Evolutionary conservation across 345 rosid genomes (phyloP).

Genomic region (Murraya koenigii): DNA sequence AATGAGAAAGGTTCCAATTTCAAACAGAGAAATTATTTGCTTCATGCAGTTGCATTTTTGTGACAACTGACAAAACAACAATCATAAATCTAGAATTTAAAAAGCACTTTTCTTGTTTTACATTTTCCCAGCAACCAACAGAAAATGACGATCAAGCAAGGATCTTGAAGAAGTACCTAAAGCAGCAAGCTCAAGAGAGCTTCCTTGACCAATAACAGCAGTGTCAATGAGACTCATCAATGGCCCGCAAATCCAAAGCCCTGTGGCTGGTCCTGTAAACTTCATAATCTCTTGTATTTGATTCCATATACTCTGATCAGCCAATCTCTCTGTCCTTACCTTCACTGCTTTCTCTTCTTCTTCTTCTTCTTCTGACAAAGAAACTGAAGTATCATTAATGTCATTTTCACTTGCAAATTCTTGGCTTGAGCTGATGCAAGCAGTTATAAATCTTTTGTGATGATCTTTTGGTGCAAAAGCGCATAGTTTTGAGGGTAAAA

Average conservation of each 20-base stretch:
- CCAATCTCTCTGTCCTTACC: conserved; percentile 40
- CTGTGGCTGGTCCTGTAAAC: conserved; percentile 92
- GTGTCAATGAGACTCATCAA: conserved; percentile 96
- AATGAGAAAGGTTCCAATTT: no score
- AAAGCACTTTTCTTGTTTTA: no score
- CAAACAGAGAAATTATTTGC: background rate
- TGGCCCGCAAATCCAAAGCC: conserved; percentile 86
- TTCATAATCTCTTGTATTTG: conserved; percentile 74
- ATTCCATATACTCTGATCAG: conserved; percentile 61
- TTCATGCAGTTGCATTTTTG: background rate
- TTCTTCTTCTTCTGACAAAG: conserved; percentile 14
- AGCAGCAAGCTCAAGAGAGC: conserved; percentile 92
- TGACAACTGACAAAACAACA: background rate
- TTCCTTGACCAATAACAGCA: conserved; percentile 85
- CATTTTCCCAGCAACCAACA: conserved; percentile 6
- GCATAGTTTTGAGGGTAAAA: conserved; percentile 11
- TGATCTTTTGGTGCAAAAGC: background rate
- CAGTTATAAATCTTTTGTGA: conserved; percentile 6
- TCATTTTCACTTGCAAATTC: conserved; percentile 12
- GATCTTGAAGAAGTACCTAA: conserved; percentile 44
- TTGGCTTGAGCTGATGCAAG: conserved; percentile 29
- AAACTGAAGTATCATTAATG: conserved; percentile 5
- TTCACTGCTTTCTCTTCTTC: conserved; percentile 15
- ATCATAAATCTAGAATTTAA: background rate
- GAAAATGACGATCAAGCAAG: background rate